These are phyloP conservation scores for Bipolaris bicolor DNA, from an alignment of 2,329 filamentous ascomycete species.

Conservation along the genomic window DNA sequence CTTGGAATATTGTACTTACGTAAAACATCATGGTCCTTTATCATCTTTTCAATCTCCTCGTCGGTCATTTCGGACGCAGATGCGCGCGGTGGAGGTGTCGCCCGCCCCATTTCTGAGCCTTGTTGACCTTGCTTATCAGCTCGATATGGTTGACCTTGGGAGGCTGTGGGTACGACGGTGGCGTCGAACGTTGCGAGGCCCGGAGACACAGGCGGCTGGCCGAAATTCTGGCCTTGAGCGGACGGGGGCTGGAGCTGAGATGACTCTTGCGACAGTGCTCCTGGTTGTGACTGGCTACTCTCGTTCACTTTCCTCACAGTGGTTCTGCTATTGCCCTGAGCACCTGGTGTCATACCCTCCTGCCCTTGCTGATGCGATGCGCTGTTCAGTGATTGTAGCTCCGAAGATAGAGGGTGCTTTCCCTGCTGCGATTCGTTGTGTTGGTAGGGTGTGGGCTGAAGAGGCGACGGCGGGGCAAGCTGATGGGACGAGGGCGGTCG, in stretches of 20 bases:
- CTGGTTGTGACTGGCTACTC: conserved; percentile 35
- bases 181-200: conserved; percentile 53
- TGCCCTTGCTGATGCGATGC: conserved; percentile 41
- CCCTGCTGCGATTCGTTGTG: conserved; percentile 42
- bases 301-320: conserved; percentile 46
- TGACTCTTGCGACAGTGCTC: conserved; percentile 42
- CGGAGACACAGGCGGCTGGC: conserved; percentile 45
- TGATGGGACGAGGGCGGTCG: conserved; percentile 45
- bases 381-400: conserved; percentile 35
- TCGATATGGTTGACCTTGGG: conserved; percentile 54
- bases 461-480: conserved; percentile 44
- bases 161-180: conserved; percentile 53
- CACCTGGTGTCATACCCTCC: conserved; percentile 42
- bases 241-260: conserved; percentile 44
- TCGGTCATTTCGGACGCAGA: conserved; percentile 53
- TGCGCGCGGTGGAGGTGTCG: conserved; percentile 55
- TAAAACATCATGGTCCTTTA: conserved; percentile 59
- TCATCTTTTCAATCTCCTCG: conserved; percentile 54
- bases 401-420: conserved; percentile 33
- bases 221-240: conserved; percentile 47
- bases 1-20: conserved; percentile 44
- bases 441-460: conserved; percentile 42
- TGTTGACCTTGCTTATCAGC: conserved; percentile 45
- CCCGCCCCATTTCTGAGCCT: conserved; percentile 44
- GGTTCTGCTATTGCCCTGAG: conserved; percentile 33